Conservation (phyloP, 495 filamentous ascomycete species). For the Pyronema omphalodes region DNA sequence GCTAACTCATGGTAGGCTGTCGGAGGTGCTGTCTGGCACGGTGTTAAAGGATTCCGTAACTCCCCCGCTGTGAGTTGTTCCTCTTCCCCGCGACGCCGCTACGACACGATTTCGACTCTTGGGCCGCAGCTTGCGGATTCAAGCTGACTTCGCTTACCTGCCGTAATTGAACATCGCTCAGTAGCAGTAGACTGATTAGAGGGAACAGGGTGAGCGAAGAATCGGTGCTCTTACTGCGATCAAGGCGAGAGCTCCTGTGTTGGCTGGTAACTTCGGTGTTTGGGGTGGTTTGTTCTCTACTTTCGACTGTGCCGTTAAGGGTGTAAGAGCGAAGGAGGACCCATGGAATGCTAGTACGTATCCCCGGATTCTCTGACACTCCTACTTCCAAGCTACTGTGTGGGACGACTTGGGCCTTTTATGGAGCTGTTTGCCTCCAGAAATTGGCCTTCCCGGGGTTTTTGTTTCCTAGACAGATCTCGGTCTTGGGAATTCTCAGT, state of each 20-base stretch:
- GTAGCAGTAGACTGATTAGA: neutral
- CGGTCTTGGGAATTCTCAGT: too few relatives aligned
- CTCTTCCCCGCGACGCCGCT: neutral
- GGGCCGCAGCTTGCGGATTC: neutral
- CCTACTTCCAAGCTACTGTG: too few relatives aligned
- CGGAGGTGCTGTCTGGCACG: conserved; percentile 92
- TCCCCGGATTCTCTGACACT: too few relatives aligned
- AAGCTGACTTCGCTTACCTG: too few relatives aligned
- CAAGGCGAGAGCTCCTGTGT: conserved; percentile 86
- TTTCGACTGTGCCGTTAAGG: conserved; percentile 96
- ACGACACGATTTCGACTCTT: neutral
- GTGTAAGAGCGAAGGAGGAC: conserved; percentile 87
- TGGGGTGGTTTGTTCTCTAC: conserved; percentile 93
- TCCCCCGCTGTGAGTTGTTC: conserved; percentile 28
- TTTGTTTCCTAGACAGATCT: too few relatives aligned
- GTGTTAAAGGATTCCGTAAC: conserved; percentile 90
- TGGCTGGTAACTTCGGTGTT: conserved; percentile 93
- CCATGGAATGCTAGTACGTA: conserved; percentile 76
- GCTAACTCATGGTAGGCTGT: conserved; percentile 39
- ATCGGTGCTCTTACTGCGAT: conserved; percentile 94
- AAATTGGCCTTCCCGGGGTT: neutral
- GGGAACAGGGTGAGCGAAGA: conserved; percentile 65
- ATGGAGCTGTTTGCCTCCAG: too few relatives aligned
- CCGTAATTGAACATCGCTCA: neutral
- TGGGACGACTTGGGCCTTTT: too few relatives aligned